phyloP scores from a whole-genome alignment of 805 yeast species.

The Tetrapisispora taiwanensis region DNA sequence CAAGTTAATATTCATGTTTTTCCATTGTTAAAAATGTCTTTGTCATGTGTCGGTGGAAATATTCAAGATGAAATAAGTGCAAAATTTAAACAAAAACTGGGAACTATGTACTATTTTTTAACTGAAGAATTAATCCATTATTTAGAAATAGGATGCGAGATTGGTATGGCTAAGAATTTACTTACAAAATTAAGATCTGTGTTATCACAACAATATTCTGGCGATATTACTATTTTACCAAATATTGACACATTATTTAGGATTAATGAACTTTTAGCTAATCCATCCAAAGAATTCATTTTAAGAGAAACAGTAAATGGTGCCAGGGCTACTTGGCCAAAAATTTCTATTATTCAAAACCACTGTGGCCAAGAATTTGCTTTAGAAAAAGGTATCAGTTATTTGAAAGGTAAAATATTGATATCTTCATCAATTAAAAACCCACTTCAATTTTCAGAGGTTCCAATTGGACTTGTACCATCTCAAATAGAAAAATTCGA shows the following conservation, averaged over 20 bases:
- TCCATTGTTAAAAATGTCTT: conserved; percentile 65
- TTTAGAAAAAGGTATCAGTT: conserved; percentile 68
- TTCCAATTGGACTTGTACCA: conserved; percentile 8
- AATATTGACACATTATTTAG: conserved; percentile 49
- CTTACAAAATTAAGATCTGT: conserved; percentile 67
- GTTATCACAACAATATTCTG: conserved; percentile 78
- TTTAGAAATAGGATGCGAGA: conserved; percentile 59
- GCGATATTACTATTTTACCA: conserved; percentile 89
- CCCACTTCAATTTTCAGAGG: conserved; percentile 23
- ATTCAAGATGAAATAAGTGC: conserved; percentile 52
- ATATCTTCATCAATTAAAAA: conserved; percentile 27
- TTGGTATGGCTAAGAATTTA: conserved; percentile 65
- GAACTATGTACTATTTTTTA: conserved; percentile 46
- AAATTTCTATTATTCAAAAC: conserved; percentile 71
- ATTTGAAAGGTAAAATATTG: conserved; percentile 51
- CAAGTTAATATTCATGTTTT: conserved; percentile 96
- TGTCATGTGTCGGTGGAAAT: conserved; percentile 60
- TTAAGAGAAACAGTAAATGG: conserved; percentile 61
- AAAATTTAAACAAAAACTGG: conserved; percentile 41
- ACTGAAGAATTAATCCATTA: conserved; percentile 70
- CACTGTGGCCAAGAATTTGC: conserved; percentile 88
- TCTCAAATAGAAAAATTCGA: conserved; percentile 3
- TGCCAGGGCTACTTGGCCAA: conserved; percentile 91
- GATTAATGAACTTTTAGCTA: conserved; percentile 52
- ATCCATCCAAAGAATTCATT: conserved; percentile 74